These are phyloP conservation scores for Ascoidea rubescens DNA, from an alignment of 805 yeast species.

Conservation along the genomic window DNA sequence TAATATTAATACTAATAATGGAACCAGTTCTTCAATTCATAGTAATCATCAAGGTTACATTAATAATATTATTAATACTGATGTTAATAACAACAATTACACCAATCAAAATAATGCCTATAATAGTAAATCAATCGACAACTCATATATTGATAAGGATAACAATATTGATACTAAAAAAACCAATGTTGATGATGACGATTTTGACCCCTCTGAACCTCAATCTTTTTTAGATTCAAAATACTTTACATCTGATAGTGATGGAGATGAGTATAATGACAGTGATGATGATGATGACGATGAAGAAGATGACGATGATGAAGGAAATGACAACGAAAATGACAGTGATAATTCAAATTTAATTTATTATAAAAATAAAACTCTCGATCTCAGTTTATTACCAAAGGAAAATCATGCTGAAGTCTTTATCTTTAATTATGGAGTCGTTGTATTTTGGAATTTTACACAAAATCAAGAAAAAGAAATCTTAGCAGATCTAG, in stretches of 20 bases:
- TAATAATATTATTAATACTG: slow-evolving; percentile 1
- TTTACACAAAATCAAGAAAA: slow-evolving; percentile 87
- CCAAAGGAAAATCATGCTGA: slow-evolving; percentile 35
- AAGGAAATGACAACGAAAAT: slow-evolving; percentile 6
- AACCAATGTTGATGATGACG: slow-evolving; percentile 16
- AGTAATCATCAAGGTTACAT: slow-evolving; percentile 16
- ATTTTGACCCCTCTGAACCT: slow-evolving; percentile 89
- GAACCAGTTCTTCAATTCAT: slow-evolving; percentile 8
- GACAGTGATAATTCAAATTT: not conserved
- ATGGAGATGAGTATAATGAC: too few species aligned
- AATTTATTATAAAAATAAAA: too few species aligned
- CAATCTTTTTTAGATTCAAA: slow-evolving; percentile 50
- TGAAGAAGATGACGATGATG: slow-evolving; percentile 13
- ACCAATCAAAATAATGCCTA: not conserved
- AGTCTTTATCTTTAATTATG: slow-evolving; percentile 79
- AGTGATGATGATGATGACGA: slow-evolving; percentile 18
- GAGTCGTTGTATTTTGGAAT: slow-evolving; percentile 98
- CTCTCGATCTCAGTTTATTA: not conserved
- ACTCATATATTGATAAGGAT: slow-evolving; percentile 22
- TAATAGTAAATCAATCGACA: slow-evolving; percentile 9
- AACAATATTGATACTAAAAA: slow-evolving; percentile 10
- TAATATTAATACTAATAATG: slow-evolving; percentile 11
- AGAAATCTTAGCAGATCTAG: slow-evolving; percentile 82
- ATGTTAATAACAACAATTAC: not conserved
- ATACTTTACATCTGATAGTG: too few species aligned